Base-by-base conservation (phyloP, 148 eudicot species). In the Nyssa sinensis region DNA sequence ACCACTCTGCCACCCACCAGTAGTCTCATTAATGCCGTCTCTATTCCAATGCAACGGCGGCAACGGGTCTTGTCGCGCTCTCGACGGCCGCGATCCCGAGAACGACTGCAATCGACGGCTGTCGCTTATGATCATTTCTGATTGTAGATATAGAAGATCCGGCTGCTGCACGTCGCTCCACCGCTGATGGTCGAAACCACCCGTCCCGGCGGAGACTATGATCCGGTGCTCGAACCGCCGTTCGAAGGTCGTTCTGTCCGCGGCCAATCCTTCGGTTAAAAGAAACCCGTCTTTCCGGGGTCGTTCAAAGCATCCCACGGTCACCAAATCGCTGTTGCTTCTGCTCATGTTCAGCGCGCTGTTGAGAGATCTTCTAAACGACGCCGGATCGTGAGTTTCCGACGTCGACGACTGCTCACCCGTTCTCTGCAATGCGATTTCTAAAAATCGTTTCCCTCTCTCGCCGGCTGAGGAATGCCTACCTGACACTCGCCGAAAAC, bases 111-210 rank as follows among this genome's bases (percentile, higher is more conserved):
- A 81, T 77, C 81, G 70, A 75, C 87, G 86, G 78, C 81, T 79
- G 65, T 85, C 86, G 57, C 82, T 90, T 80, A 86, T 75, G 67
- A 88, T 51, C 93, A 85, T 83, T 41, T 92, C 92, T 29, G 91
- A 76, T 69, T 86, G 77, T 69, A 92, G 79, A 64, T 82, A 90
- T 12, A 92, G 63, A 28, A 87, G 76, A 81, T 92, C 92, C 59
- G 80, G 79, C 74, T 89, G 84, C 63, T 86, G 87, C 3, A 85
- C 86, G 75, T 91, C 96, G 78, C 98, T 93, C 98, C 96, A 91
- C 64, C 92, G 80, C 35, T 80, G 70, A 14, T 72, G 30, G n/a
- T n/a, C n/a, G 34, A 74, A 73, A 10, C 24, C 59, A 0, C 24
- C 69, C 5, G 49, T 49, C 0, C 12, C 74, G 5, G 58, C 71